phyloP scores from a whole-genome alignment of 768 basidiomycete genomes.

The Zangia roseola region DNA sequence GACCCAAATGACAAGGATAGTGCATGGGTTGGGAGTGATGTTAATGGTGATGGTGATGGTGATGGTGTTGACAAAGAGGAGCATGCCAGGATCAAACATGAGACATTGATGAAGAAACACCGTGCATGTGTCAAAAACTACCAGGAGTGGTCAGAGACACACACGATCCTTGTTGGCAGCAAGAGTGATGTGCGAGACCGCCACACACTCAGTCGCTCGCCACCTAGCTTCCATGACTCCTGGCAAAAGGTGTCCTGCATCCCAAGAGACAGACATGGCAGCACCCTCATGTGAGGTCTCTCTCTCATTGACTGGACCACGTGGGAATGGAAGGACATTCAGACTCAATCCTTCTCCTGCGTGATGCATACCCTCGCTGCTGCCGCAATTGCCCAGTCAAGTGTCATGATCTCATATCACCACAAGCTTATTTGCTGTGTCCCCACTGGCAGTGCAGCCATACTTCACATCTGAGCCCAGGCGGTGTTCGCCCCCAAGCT shows the following conservation, averaged over 20 bases:
- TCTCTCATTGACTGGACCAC: background rate
- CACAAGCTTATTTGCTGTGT: background rate
- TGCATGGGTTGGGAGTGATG: no score
- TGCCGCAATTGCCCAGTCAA: background rate
- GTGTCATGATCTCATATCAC: background rate
- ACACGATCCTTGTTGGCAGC: background rate
- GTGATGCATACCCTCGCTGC: background rate
- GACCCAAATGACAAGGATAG: no score
- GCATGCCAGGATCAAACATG: background rate
- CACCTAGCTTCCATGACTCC: background rate
- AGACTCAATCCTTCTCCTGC: background rate
- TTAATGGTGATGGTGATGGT: no score
- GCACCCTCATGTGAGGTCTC: no score
- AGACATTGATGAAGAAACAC: background rate
- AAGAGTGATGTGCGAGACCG: background rate
- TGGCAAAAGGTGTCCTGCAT: background rate
- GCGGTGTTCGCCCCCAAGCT: background rate
- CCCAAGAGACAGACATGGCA: background rate
- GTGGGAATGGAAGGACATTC: background rate
- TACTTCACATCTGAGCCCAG: background rate
- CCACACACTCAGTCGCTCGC: background rate
- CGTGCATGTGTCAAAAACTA: background rate
- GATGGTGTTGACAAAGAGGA: background rate
- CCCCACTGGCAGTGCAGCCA: background rate
- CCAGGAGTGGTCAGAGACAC: background rate